Base-by-base conservation (phyloP, 1,284 basidiomycete genomes). In the Trichosporon asahii region DNA sequence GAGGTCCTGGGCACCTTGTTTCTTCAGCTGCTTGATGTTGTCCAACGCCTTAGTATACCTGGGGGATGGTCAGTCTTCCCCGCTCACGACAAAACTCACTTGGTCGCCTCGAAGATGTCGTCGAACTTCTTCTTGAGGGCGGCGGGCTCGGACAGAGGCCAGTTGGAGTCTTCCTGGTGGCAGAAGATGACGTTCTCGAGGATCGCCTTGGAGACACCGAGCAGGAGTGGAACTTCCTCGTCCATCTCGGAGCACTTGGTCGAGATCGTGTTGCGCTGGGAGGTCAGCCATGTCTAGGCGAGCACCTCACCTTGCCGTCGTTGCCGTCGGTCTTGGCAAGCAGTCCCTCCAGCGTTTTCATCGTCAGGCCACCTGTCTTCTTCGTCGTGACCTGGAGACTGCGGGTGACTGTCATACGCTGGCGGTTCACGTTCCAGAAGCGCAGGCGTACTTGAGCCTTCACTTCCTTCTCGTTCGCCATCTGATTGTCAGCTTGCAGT, bases 141-240 rank as follows among this genome's bases (percentile, higher is more conserved):
- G 0, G 93, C 86, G 0, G 96, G 92, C 78, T 99, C 97, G 0
- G 95, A 88, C 14, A 99, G 86, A 0, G 97, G 97, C 97, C 97
- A 99, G 78, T 95, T 98, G 0, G 94, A 95, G 70, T 99, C 97
- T 79, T 99, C 97, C 84, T 99, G 97, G 83, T 99, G 97, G 83
- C 97, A 99, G 79, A 99, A 99, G 72, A 99, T 98, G 78, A 99
- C 96, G 79, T 98, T 98, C 79, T 99, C 96, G 23, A 99, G 89
- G 64, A 99, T 96, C 7, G 95, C 91, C 81, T 94, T 95, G 12
- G 94, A 97, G 2, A 99, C 96, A 57, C 97, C 97, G n/a, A 99
- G 88, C 12, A 93, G 85, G 70, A 90, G 88, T 5, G 95, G 95
- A 60, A 99, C 95, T 82, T 99, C 97, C 15, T 89, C 85, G 79